Evolutionary conservation across 1,284 basidiomycete genomes (phyloP), one percentile per base, ranked within the genome.

Genomic region (Exobasidium cylindrosporum): DNA sequence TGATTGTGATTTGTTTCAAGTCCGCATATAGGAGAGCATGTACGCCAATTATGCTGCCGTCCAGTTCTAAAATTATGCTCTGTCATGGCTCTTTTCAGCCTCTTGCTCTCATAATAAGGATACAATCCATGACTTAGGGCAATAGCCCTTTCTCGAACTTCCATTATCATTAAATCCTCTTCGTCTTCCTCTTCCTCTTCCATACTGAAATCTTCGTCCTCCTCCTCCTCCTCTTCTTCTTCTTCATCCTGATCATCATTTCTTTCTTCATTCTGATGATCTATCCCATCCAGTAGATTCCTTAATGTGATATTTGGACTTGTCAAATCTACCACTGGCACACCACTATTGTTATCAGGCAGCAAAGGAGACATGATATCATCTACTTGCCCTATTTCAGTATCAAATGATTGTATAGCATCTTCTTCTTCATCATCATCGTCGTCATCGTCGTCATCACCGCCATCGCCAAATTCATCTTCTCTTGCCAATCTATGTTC

Each of bases 141-240:
- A 32, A 55, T 55, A 24, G 53, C 53, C n/a, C n/a, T 26, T 14
- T 26, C 53, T 23, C 53, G 14, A 24, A 55, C 29, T 14, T 31
- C 53, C n/a, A 55, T 40, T 7, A 40, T 40, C 35, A 40, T 7
- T 17, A 40, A 40, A 17, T 47, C 47, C 26, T 50, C 47, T 2
- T 50, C 47, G 13, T 50, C 47, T 4, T 44, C 53, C 3, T 44
- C 53, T 14, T 55, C 53, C 4, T 26, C 5, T 44, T 55, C 24
- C 26, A 44, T 2, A 21, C 21, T 26, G 26, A 31, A 23, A 14
- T 31, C 53, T 7, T 50, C 24, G 14, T 50, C 47, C 7, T 7
- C 10, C 10, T 31, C 10, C 29, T 50, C 47, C 7, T 50, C 21
- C 7, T 10, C 47, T 50, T 7, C 29, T 7, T 31, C 29, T 21